Percentiles rank a stretch among this genome's conserved stretches.
phyloP scores from a whole-genome alignment of 2,329 filamentous ascomycete species.

The Daldinia sp. region DNA sequence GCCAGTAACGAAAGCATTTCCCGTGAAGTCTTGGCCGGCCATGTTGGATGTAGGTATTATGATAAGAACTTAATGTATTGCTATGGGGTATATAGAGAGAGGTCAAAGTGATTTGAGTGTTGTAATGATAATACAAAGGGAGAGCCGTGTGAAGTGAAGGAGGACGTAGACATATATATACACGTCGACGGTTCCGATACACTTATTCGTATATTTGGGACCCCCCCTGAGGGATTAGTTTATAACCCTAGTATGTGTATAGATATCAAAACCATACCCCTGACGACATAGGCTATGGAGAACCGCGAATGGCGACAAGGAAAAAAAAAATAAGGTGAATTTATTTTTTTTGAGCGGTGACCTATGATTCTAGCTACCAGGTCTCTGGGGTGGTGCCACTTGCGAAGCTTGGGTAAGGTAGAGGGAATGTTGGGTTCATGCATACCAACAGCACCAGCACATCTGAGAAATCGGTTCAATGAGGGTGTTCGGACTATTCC shows the following conservation, averaged over 20 bases:
- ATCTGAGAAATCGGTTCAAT: not conserved
- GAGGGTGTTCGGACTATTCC: not conserved
- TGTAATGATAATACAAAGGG: not conserved
- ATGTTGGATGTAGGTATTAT: not conserved
- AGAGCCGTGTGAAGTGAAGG: not conserved
- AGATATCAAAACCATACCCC: not conserved
- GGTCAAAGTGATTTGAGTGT: not conserved
- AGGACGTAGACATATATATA: constrained; percentile 4
- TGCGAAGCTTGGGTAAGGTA: not conserved
- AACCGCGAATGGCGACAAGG: not conserved
- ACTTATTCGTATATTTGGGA: not conserved
- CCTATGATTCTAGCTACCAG: constrained; percentile 2
- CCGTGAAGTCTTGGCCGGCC: constrained; percentile 2
- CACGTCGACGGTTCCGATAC: not conserved
- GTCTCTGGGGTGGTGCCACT: not conserved
- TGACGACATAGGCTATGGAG: not conserved
- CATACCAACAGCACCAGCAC: not conserved
- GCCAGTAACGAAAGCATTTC: constrained; percentile 16
- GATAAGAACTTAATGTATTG: not conserved
- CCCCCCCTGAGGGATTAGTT: not conserved
- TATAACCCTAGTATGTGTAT: not conserved
- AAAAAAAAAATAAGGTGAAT: not conserved
- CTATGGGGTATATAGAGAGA: not conserved
- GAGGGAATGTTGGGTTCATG: not conserved
- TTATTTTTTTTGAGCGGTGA: not conserved